Evolutionary conservation across 441 rosid genomes (phyloP).

Genomic region (Cnidoscolus chayamansa): DNA sequence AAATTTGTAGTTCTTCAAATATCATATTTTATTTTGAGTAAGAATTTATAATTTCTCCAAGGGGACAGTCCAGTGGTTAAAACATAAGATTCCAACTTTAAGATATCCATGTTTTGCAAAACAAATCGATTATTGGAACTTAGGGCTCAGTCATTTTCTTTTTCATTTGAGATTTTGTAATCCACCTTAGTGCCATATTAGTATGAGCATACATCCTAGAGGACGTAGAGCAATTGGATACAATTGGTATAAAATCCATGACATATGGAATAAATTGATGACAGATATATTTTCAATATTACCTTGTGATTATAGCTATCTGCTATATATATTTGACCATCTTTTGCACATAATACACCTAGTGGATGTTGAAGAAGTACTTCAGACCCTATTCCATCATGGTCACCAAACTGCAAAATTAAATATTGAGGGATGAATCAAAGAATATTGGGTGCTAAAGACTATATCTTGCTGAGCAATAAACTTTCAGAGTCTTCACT

Average conservation of each 20-base stretch:
- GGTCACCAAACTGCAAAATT: slow-evolving; percentile 81
- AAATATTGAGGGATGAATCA: not conserved
- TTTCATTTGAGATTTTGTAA: no score
- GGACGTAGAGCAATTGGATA: not conserved
- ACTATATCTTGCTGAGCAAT: not conserved
- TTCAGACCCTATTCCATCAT: slow-evolving; percentile 81
- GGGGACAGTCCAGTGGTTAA: not conserved
- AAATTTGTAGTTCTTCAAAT: not conserved
- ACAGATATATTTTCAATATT: not conserved
- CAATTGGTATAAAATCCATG: not conserved
- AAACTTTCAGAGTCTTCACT: not conserved
- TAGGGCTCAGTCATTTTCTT: no score
- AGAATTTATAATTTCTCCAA: not conserved
- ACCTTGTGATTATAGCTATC: slow-evolving; percentile 99
- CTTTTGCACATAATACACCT: slow-evolving; percentile 71
- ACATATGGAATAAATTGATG: not conserved
- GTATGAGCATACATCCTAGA: no score
- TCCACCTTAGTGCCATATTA: no score
- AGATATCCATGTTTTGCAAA: not conserved
- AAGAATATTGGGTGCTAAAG: slow-evolving; percentile 5
- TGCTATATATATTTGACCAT: slow-evolving; percentile 77
- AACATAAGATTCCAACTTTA: not conserved
- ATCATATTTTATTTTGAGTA: not conserved
- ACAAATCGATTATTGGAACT: no score
- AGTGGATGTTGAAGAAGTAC: slow-evolving; percentile 95